Conservation (phyloP, 2,329 filamentous ascomycete genomes). For the Phialemoniopsis sp. region DNA sequence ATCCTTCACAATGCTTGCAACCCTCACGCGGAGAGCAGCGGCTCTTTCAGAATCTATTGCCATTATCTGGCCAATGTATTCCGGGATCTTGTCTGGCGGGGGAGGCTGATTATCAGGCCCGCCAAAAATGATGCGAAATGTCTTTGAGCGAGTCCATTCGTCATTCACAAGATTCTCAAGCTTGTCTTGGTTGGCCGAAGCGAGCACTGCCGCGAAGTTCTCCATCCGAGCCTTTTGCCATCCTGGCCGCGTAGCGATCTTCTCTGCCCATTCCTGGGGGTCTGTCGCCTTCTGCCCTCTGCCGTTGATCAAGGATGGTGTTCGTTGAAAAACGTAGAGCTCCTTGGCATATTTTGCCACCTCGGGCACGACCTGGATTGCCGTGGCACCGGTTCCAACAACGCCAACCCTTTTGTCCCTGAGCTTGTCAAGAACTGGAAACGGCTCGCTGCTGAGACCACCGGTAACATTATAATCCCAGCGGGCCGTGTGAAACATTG, state of each 20-base stretch:
- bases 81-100: conserved; percentile 28
- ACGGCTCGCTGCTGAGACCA: conserved; percentile 28
- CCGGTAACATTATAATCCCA: conserved; percentile 41
- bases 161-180: conserved; percentile 40
- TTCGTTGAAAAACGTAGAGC: conserved; percentile 54
- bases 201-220: conserved; percentile 36
- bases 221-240: conserved; percentile 43
- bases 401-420: conserved; percentile 41
- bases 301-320: conserved; percentile 36
- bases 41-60: conserved; percentile 34
- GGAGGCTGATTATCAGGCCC: conserved; percentile 20
- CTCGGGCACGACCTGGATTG: conserved; percentile 37
- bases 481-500: conserved; percentile 38
- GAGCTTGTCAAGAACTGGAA: conserved; percentile 37
- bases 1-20: conserved; percentile 49
- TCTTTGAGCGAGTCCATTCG: conserved; percentile 44
- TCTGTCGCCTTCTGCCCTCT: conserved; percentile 35
- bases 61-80: conserved; percentile 29
- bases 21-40: conserved; percentile 39
- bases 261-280: conserved; percentile 23
- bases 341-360: conserved; percentile 43
- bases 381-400: conserved; percentile 46
- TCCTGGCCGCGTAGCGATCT: conserved; percentile 27
- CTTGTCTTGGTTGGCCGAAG: conserved; percentile 22
- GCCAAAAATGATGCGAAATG: conserved; percentile 31